These are phyloP conservation scores for Hypoxylon rubiginosum DNA, from an alignment of 2,329 filamentous ascomycete species.

Conservation along the genomic window DNA sequence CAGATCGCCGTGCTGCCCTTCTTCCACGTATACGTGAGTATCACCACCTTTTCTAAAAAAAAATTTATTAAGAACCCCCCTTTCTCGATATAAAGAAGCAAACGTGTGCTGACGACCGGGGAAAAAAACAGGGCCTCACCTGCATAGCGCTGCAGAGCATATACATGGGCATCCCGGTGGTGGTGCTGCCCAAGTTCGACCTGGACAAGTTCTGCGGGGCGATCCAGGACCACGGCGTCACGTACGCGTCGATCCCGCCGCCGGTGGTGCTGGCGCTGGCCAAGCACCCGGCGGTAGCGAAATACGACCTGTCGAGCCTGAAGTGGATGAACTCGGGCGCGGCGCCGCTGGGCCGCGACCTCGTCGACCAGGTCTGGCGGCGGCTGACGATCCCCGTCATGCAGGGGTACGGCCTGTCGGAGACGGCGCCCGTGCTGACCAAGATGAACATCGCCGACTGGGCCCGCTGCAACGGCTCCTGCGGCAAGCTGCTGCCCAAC, in stretches of 20 bases:
- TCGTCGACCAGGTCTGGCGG: constrained; percentile 81
- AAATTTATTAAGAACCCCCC: no score
- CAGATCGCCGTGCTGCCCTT: constrained; percentile 87
- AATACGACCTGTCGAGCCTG: constrained; percentile 83
- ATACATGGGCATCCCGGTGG: constrained; percentile 73
- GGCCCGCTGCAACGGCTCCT: constrained; percentile 80
- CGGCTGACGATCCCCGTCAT: constrained; percentile 85
- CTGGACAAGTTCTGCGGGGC: constrained; percentile 82
- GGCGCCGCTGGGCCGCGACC: constrained; percentile 83
- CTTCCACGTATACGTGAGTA: constrained; percentile 87
- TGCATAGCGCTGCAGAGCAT: constrained; percentile 78
- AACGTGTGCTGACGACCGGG: not conserved
- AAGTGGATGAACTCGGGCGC: constrained; percentile 91
- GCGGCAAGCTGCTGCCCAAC: constrained; percentile 83
- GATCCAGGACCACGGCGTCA: constrained; percentile 81
- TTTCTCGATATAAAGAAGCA: not conserved
- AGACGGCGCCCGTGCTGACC: constrained; percentile 85
- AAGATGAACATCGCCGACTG: constrained; percentile 82
- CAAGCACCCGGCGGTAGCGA: constrained; percentile 81
- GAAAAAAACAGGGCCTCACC: constrained; percentile 68
- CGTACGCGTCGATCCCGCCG: constrained; percentile 85
- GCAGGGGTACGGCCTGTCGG: constrained; percentile 91
- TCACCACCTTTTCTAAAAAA: no score
- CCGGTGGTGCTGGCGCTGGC: constrained; percentile 84
- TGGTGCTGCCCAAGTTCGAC: constrained; percentile 86